phyloP scores from a whole-genome alignment of 1,284 basidiomycete species.

The Volvariella volvacea region DNA sequence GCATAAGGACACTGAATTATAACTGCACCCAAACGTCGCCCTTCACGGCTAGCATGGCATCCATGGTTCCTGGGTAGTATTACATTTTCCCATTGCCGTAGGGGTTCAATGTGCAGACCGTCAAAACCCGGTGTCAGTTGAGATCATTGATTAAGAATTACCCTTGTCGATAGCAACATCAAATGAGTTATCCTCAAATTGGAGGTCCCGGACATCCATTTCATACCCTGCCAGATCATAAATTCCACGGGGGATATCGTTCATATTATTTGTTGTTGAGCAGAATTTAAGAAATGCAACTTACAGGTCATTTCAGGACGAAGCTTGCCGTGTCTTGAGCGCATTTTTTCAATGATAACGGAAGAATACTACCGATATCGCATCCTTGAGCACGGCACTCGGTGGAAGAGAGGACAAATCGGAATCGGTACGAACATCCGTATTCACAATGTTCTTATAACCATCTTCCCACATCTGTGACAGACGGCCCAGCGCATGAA shows the following conservation, averaged over 20 bases:
- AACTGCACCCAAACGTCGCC: slow-evolving; percentile 82
- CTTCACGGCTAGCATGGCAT: slow-evolving; percentile 87
- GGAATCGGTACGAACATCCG: slow-evolving; percentile 56
- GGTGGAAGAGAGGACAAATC: slow-evolving; percentile 2
- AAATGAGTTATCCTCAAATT: slow-evolving; percentile 63
- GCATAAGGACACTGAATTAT: not conserved
- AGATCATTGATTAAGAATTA: not conserved
- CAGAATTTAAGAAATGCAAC: slow-evolving; percentile 13
- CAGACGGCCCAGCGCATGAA: not conserved
- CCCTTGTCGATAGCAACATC: slow-evolving; percentile 92
- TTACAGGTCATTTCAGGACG: slow-evolving; percentile 77
- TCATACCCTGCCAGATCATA: slow-evolving; percentile 55
- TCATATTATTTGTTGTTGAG: no score
- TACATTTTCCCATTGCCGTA: not conserved
- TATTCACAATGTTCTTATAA: slow-evolving; percentile 78
- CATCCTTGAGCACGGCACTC: not conserved
- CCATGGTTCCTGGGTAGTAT: slow-evolving; percentile 63
- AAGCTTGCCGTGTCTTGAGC: slow-evolving; percentile 39
- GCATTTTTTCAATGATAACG: slow-evolving; percentile 81
- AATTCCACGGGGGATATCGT: not conserved
- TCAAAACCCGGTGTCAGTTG: not conserved
- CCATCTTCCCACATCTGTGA: slow-evolving; percentile 86
- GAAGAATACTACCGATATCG: slow-evolving; percentile 61
- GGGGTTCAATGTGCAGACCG: not conserved
- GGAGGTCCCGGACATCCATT: slow-evolving; percentile 80